A percentile compares a stretch with the other conserved stretches of the same genome.
Evolutionary conservation across 2,329 filamentous ascomycete genomes (phyloP).

Genomic region (Fusarium sp.): DNA sequence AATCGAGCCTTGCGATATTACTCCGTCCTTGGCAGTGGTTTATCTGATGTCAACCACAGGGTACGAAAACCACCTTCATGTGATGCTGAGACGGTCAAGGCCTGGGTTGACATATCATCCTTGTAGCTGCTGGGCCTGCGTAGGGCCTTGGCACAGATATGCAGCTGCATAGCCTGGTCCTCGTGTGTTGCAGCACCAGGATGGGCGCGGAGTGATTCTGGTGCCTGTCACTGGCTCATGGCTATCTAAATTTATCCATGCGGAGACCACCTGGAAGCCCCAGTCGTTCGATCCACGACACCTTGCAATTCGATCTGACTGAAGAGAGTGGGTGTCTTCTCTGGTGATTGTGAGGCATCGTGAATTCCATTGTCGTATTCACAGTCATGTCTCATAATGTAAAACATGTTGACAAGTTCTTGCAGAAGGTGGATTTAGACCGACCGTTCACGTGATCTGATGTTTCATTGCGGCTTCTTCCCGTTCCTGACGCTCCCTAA

Average conservation of each 20-base stretch:
- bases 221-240: conserved; percentile 27
- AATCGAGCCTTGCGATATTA: background rate
- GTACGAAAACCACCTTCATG: background rate
- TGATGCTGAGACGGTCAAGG: background rate
- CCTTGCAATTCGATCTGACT: conserved; percentile 13
- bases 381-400: background rate
- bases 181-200: conserved; percentile 21
- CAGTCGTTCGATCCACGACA: conserved; percentile 20
- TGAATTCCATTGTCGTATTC: conserved; percentile 4
- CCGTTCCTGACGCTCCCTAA: conserved; percentile 11
- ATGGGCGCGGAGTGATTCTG: conserved; percentile 25
- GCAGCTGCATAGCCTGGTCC: conserved; percentile 22
- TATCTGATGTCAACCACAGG: background rate
- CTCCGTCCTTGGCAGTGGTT: background rate
- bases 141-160: conserved; percentile 3
- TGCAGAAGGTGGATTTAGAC: background rate
- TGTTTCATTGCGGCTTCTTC: conserved; percentile 3
- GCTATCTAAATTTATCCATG: conserved; percentile 38
- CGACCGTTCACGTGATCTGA: conserved; percentile 1
- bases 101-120: background rate
- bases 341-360: background rate
- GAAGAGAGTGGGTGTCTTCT: background rate
- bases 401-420: background rate
- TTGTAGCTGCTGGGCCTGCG: background rate
- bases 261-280: conserved; percentile 15